phyloP scores from a whole-genome alignment of 176 grass and related monocot genomes.

The Olyra latifolia region DNA sequence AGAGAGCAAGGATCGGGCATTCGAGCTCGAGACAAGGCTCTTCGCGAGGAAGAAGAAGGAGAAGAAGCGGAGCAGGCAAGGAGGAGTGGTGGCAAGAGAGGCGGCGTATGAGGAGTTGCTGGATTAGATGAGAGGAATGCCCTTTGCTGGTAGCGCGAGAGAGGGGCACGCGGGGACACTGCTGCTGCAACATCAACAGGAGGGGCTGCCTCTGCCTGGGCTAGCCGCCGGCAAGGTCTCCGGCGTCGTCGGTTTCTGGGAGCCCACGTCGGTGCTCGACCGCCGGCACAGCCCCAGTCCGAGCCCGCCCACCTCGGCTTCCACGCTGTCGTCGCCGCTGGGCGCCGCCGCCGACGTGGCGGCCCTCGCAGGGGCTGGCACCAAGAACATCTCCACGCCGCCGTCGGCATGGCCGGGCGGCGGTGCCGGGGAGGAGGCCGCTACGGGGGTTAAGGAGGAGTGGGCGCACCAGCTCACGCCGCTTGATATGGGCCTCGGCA shows the following conservation, averaged over 20 bases:
- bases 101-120: slow-evolving; percentile 44
- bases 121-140: slow-evolving; percentile 96
- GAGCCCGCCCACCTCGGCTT: slow-evolving; percentile 65
- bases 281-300: slow-evolving; percentile 71
- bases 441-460: slow-evolving; percentile 47
- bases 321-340: slow-evolving; percentile 83
- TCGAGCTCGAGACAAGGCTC: neutral
- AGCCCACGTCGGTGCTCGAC: slow-evolving; percentile 95
- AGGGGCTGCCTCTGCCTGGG: neutral
- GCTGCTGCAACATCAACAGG: neutral
- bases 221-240: slow-evolving; percentile 32
- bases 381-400: slow-evolving; percentile 49
- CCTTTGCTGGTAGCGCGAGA: slow-evolving; percentile 52
- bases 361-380: slow-evolving; percentile 43
- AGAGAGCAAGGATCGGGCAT: neutral
- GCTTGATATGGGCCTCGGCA: slow-evolving; percentile 53
- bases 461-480: slow-evolving; percentile 70
- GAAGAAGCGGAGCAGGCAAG: neutral
- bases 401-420: slow-evolving; percentile 40
- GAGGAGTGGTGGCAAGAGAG: slow-evolving; percentile 7
- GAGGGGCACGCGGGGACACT: slow-evolving; percentile 62
- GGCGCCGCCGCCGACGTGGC: slow-evolving; percentile 68
- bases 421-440: slow-evolving; percentile 38
- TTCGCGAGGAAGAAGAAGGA: slow-evolving; percentile 26
- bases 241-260: slow-evolving; percentile 41